phyloP scores from a whole-genome alignment of 345 rosid genomes.

The Populus euphratica region DNA sequence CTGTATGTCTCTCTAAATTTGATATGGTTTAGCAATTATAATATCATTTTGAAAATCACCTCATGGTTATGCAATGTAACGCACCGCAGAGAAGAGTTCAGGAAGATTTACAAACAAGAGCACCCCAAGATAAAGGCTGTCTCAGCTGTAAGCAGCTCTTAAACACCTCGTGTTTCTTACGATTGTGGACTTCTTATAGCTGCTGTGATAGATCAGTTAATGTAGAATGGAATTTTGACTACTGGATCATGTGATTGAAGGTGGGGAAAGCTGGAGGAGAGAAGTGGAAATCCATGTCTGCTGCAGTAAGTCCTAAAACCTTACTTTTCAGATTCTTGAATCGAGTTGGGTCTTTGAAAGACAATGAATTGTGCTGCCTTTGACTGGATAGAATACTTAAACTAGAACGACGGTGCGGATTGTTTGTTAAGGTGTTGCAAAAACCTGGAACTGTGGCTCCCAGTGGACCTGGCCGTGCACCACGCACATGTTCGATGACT shows the following conservation, averaged over 20 bases:
- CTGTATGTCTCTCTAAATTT: constrained; percentile 43
- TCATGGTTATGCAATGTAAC: neutral
- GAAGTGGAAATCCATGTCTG: constrained; percentile 50
- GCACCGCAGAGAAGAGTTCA: constrained; percentile 47
- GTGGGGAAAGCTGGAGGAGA: constrained; percentile 60
- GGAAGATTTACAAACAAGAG: constrained; percentile 45
- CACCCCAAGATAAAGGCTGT: constrained; percentile 47
- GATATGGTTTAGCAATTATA: neutral
- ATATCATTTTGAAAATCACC: neutral
- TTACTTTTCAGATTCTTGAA: neutral
- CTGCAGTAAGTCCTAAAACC: constrained; percentile 17
- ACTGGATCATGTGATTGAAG: constrained; percentile 27
- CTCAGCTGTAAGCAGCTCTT: constrained; percentile 40
- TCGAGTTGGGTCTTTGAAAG: neutral
- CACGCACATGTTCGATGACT: neutral
- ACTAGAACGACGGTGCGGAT: constrained; percentile 8
- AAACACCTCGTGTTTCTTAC: neutral
- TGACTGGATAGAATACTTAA: neutral
- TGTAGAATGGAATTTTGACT: constrained; percentile 1
- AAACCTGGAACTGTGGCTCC: constrained; percentile 1
- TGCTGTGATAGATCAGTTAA: neutral
- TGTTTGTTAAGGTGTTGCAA: constrained; percentile 5
- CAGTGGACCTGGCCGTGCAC: neutral
- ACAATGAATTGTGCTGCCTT: neutral
- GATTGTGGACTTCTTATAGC: neutral